Conservation (phyloP, 441 rosid species). For the Kokia cookei region DNA sequence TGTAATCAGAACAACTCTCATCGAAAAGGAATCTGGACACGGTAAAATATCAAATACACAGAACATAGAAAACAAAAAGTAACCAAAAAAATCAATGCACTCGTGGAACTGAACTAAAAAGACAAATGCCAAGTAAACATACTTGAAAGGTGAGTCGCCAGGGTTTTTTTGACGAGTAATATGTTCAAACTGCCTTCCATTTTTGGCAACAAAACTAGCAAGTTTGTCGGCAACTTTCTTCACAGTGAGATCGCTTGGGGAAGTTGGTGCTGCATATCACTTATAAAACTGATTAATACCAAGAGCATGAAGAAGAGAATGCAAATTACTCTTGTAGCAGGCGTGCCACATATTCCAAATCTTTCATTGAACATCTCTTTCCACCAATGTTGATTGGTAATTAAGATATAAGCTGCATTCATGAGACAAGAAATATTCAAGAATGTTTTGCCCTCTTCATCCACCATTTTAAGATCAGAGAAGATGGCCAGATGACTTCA, state of each 20-base stretch:
- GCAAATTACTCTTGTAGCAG: conserved; percentile 95
- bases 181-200: conserved; percentile 95
- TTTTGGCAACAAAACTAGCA: conserved; percentile 96
- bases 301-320: conserved; percentile 94
- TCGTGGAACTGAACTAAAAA: not conserved
- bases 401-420: conserved; percentile 95
- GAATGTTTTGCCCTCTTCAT: conserved; percentile 54
- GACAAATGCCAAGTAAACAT: conserved; percentile 18
- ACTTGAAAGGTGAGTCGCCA: conserved; percentile 93
- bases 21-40: conserved; percentile 77
- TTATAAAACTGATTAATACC: conserved; percentile 98
- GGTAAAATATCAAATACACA: conserved; percentile 4
- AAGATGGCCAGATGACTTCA: conserved; percentile 19
- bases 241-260: conserved; percentile 90
- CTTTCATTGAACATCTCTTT: conserved; percentile 92
- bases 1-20: conserved; percentile 72
- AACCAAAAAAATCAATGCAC: not conserved
- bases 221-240: conserved; percentile 95
- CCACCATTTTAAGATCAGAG: conserved; percentile 35
- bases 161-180: conserved; percentile 92
- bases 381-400: conserved; percentile 80
- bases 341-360: conserved; percentile 86
- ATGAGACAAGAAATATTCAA: conserved; percentile 83
- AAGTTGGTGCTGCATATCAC: conserved; percentile 97
- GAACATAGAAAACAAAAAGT: not conserved